Conservation (phyloP, 306 rosid species). For the Potentilla sterilis region DNA sequence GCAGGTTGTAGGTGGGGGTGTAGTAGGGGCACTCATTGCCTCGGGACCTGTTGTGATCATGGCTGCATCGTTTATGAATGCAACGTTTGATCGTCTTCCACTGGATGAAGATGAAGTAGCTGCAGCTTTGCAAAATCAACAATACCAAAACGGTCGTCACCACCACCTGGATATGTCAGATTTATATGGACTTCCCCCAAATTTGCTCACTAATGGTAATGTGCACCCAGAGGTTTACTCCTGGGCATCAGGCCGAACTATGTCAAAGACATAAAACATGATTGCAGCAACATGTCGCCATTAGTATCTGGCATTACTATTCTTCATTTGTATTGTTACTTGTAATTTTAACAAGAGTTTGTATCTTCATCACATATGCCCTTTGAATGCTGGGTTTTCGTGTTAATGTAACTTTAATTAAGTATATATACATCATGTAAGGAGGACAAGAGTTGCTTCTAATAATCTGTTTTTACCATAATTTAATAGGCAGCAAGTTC, state of each 20-base stretch:
- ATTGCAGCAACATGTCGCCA: conserved; percentile 12
- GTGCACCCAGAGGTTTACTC: conserved; percentile 65
- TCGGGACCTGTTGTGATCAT: conserved; percentile 77
- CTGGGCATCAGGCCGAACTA: conserved; percentile 56
- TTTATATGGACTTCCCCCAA: conserved; percentile 67
- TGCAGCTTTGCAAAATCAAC: conserved; percentile 61
- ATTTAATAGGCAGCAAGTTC: neutral
- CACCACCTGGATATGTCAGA: conserved; percentile 66
- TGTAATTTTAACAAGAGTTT: neutral
- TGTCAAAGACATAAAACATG: conserved; percentile 54
- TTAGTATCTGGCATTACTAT: conserved; percentile 8
- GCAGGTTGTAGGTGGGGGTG: conserved; percentile 77
- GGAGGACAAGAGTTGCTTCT: neutral
- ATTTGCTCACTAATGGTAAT: conserved; percentile 60
- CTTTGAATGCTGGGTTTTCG: conserved; percentile 4
- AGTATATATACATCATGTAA: conserved; percentile 8
- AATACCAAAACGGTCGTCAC: conserved; percentile 53
- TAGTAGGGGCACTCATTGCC: conserved; percentile 72
- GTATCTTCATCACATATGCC: conserved; percentile 9
- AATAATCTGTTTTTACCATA: neutral
- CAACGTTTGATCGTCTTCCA: conserved; percentile 75
- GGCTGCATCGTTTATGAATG: conserved; percentile 87
- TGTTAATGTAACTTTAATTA: conserved; percentile 5
- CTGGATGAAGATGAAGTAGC: conserved; percentile 64
- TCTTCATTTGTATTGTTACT: conserved; percentile 6